Evolutionary conservation across 2,329 filamentous ascomycete species (phyloP).

Genomic region (Aspergillus thermomutatus): DNA sequence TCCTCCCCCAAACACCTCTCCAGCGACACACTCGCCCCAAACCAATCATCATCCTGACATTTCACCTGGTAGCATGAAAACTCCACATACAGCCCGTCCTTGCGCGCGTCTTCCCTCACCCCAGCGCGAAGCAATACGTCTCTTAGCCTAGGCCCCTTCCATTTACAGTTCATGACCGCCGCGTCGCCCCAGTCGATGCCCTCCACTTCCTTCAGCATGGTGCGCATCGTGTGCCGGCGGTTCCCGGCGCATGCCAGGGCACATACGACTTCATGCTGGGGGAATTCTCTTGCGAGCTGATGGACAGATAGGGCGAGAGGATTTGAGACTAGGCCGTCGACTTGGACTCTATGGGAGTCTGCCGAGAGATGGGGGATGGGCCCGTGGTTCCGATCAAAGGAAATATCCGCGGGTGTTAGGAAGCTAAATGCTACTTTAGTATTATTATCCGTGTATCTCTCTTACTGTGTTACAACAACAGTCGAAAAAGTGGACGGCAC

Average conservation of each 20-base stretch:
- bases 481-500: too few species aligned
- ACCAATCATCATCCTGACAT: constrained; percentile 58
- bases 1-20: constrained; percentile 42
- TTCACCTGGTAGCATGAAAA: constrained; percentile 53
- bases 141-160: constrained; percentile 52
- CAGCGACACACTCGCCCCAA: constrained; percentile 55
- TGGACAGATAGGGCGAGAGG: constrained; percentile 45
- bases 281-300: constrained; percentile 47
- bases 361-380: constrained; percentile 49
- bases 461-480: neutral
- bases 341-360: constrained; percentile 40
- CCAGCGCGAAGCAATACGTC: constrained; percentile 51
- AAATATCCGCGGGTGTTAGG: constrained; percentile 49
- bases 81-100: constrained; percentile 47
- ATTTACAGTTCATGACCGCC: constrained; percentile 59
- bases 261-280: constrained; percentile 55
- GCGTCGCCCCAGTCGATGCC: constrained; percentile 61
- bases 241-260: constrained; percentile 61
- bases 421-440: constrained; percentile 39
- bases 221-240: constrained; percentile 59
- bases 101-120: constrained; percentile 32
- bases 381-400: constrained; percentile 59
- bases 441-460: neutral
- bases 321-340: constrained; percentile 50
- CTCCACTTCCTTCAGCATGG: constrained; percentile 55